phyloP scores from a whole-genome alignment of 108 stramenopile genomes.

The Fragilaria crotonensis region DNA sequence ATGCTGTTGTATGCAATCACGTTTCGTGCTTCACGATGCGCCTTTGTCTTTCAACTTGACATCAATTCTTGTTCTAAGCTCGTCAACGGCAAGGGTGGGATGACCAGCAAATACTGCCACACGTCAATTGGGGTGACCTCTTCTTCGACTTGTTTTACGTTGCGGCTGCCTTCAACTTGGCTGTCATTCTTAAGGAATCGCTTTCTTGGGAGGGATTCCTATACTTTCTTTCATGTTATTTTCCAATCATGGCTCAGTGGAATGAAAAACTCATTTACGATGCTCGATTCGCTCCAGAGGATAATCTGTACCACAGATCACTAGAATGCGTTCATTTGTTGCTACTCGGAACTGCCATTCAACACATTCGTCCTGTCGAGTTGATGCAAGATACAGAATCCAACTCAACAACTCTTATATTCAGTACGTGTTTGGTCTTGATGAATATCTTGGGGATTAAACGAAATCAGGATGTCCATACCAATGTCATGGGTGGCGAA shows the following conservation, averaged over 20 bases:
- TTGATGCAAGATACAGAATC: constrained; percentile 7
- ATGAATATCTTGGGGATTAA: no score
- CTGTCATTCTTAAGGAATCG: neutral
- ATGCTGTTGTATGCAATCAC: no score
- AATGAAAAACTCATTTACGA: constrained; percentile 13
- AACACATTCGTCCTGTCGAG: constrained; percentile 33
- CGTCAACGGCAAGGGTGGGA: constrained; percentile 4
- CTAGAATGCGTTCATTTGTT: constrained; percentile 13
- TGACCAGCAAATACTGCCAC: constrained; percentile 7
- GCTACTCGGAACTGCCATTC: constrained; percentile 13
- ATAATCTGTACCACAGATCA: constrained; percentile 19
- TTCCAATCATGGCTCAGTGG: constrained; percentile 20
- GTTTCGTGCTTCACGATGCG: no score
- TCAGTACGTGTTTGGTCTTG: neutral
- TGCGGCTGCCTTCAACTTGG: constrained; percentile 28
- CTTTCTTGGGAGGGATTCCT: constrained; percentile 9
- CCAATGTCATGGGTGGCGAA: constrained; percentile 3
- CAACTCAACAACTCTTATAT: constrained; percentile 18
- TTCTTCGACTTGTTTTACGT: constrained; percentile 47
- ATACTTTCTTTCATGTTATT: constrained; percentile 20
- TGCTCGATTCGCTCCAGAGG: constrained; percentile 8
- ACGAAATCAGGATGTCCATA: no score
- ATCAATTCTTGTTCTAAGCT: no score
- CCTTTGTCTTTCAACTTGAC: no score
- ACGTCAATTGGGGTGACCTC: constrained; percentile 34